phyloP scores from a whole-genome alignment of 163 green algal species.

The Chloroidium sp. region DNA sequence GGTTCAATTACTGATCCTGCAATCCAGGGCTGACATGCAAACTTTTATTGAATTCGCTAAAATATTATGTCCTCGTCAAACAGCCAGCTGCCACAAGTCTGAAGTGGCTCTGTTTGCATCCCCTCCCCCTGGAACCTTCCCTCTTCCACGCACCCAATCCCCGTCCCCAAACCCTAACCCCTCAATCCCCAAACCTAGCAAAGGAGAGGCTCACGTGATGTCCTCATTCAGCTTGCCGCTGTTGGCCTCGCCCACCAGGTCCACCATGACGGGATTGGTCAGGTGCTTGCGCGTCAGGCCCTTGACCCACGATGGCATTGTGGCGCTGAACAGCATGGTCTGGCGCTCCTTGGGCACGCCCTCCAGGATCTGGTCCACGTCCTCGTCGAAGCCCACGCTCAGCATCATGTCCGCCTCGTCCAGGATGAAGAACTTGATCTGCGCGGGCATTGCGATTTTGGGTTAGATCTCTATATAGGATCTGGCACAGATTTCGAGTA shows the following conservation, averaged over 20 bases:
- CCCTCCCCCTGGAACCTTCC: too few relatives aligned
- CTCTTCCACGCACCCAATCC: too few relatives aligned
- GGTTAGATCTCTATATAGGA: too few relatives aligned
- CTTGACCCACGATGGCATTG: constrained; percentile 85
- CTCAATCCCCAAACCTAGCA: background rate
- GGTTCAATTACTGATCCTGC: too few relatives aligned
- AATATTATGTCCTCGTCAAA: too few relatives aligned
- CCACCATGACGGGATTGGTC: constrained; percentile 72
- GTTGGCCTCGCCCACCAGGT: constrained; percentile 70
- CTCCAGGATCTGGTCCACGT: constrained; percentile 92
- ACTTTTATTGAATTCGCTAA: too few relatives aligned
- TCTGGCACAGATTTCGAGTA: too few relatives aligned
- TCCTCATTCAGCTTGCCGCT: constrained; percentile 11
- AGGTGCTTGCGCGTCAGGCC: constrained; percentile 63
- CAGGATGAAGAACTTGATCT: constrained; percentile 68
- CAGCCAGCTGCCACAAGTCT: too few relatives aligned
- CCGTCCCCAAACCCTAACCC: too few relatives aligned
- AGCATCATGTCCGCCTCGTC: constrained; percentile 99
- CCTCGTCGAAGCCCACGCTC: constrained; percentile 94
- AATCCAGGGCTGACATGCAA: too few relatives aligned
- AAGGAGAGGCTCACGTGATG: background rate
- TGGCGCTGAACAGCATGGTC: constrained; percentile 96
- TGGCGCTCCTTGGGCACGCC: constrained; percentile 64
- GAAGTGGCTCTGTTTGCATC: too few relatives aligned
- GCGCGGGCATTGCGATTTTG: too few relatives aligned